phyloP scores from a whole-genome alignment of 148 eudicot species.

The Fagopyrum tataricum region DNA sequence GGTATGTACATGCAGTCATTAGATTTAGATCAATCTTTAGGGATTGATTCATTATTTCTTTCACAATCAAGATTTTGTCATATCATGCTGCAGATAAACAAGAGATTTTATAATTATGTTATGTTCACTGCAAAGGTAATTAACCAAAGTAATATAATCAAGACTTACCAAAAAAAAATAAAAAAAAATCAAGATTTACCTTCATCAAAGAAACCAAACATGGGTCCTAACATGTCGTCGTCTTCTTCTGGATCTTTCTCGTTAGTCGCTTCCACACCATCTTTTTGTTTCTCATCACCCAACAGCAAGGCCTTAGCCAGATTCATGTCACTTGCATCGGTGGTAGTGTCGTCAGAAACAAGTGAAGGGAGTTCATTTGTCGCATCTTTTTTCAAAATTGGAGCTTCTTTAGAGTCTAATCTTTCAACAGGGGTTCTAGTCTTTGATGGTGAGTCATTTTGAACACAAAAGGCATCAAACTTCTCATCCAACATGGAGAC shows the following conservation, averaged over 20 bases:
- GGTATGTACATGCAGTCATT: neutral
- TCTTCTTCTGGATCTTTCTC: neutral
- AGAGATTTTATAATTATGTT: neutral
- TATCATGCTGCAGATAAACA: neutral
- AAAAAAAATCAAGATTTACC: neutral
- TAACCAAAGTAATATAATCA: neutral
- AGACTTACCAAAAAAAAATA: no score
- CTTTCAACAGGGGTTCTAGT: neutral
- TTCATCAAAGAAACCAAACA: constrained; percentile 6
- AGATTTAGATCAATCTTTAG: neutral
- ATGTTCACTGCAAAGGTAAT: neutral
- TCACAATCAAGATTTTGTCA: neutral
- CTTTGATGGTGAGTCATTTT: neutral
- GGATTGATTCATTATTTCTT: neutral
- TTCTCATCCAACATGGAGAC: neutral
- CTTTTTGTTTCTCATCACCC: neutral
- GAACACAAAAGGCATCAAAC: neutral
- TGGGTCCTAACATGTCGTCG: constrained; percentile 6
- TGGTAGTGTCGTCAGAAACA: neutral
- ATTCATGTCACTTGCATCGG: neutral
- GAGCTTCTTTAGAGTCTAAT: neutral
- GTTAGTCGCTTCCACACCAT: neutral
- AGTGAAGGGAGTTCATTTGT: constrained; percentile 4
- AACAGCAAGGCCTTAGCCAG: neutral
- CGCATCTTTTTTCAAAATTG: neutral